Conservation (phyloP, 805 yeast genomes). For the Dipodascus albidus region DNA sequence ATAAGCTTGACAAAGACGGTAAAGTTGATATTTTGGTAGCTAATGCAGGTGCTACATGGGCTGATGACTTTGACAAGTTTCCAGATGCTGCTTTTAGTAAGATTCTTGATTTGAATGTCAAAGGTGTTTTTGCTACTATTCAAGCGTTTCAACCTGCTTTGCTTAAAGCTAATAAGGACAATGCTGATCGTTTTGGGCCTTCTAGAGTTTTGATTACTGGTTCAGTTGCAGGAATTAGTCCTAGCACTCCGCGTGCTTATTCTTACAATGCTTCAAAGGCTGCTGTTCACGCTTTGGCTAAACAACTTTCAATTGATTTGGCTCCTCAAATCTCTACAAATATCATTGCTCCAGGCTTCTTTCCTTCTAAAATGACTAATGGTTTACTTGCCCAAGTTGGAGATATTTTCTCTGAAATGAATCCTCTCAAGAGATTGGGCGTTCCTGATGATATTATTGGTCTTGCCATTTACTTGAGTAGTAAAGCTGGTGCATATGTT, state of each 20-base stretch:
- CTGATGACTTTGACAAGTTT: slow-evolving; percentile 49
- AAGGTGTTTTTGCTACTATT: slow-evolving; percentile 56
- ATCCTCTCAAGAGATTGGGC: slow-evolving; percentile 59
- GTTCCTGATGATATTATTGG: slow-evolving; percentile 46
- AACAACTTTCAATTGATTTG: slow-evolving; percentile 49
- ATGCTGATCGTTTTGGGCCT: slow-evolving; percentile 35
- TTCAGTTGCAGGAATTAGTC: slow-evolving; percentile 45
- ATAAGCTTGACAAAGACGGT: slow-evolving; percentile 22
- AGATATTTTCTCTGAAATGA: slow-evolving; percentile 38
- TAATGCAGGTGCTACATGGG: slow-evolving; percentile 78
- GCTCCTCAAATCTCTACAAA: slow-evolving; percentile 65
- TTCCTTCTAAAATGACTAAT: slow-evolving; percentile 64
- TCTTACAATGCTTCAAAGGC: slow-evolving; percentile 70
- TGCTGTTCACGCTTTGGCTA: slow-evolving; percentile 59
- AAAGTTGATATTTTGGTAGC: slow-evolving; percentile 56
- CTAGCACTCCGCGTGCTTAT: slow-evolving; percentile 36
- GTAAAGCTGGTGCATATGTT: slow-evolving; percentile 46
- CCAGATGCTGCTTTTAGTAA: slow-evolving; percentile 51
- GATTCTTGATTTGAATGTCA: slow-evolving; percentile 50
- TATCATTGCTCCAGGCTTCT: slow-evolving; percentile 64
- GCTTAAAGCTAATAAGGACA: slow-evolving; percentile 37
- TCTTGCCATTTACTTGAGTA: slow-evolving; percentile 43
- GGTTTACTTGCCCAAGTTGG: slow-evolving; percentile 46
- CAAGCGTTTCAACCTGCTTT: slow-evolving; percentile 51
- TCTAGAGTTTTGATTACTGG: slow-evolving; percentile 56